phyloP scores from a whole-genome alignment of 805 yeast genomes.

The Suhomyces canberraensis region DNA sequence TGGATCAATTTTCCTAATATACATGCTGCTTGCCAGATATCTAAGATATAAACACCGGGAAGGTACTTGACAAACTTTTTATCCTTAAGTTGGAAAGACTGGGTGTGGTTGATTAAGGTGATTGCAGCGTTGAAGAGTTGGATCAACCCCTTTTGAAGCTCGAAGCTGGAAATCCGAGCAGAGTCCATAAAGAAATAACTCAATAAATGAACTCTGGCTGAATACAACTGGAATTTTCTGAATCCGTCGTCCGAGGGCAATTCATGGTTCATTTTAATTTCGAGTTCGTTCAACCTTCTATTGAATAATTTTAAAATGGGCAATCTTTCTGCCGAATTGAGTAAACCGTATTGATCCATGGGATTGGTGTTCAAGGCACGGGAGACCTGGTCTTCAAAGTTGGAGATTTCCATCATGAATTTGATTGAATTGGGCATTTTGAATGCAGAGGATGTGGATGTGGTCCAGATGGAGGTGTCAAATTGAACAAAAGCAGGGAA shows the following conservation, averaged over 20 bases:
- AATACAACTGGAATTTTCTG: constrained; percentile 62
- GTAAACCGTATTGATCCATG: constrained; percentile 61
- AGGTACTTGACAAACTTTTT: constrained; percentile 67
- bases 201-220: constrained; percentile 77
- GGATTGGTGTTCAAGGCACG: constrained; percentile 71
- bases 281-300: constrained; percentile 74
- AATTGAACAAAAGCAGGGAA: constrained; percentile 90
- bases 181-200: constrained; percentile 80
- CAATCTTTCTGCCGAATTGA: constrained; percentile 65
- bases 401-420: constrained; percentile 79
- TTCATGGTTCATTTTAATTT: constrained; percentile 46
- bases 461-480: constrained; percentile 62
- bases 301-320: constrained; percentile 71
- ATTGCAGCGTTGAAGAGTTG: constrained; percentile 78
- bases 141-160: constrained; percentile 68
- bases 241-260: constrained; percentile 55
- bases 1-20: constrained; percentile 76
- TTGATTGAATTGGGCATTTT: constrained; percentile 58
- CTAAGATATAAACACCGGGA: constrained; percentile 78
- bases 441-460: constrained; percentile 37
- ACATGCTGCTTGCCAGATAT: constrained; percentile 90
- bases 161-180: constrained; percentile 48
- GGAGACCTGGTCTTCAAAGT: constrained; percentile 82
- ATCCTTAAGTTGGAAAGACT: constrained; percentile 55
- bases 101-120: constrained; percentile 64